Evolutionary conservation across 306 rosid genomes (phyloP).

Genomic region (Albizia julibrissin): DNA sequence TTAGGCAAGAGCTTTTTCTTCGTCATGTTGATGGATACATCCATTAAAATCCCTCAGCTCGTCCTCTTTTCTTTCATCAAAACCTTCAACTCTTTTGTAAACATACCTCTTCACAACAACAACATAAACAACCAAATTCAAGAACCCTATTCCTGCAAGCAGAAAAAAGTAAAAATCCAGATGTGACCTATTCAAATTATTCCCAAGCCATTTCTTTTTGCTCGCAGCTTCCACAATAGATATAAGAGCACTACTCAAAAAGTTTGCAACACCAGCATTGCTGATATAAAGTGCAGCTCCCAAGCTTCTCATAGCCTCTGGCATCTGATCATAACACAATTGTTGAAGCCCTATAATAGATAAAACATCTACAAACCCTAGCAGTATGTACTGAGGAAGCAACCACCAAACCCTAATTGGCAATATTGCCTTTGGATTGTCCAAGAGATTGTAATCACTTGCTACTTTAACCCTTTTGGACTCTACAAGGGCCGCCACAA

Average conservation of each 20-base stretch:
- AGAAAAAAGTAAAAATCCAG: neutral
- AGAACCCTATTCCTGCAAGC: neutral
- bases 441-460: neutral
- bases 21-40: neutral
- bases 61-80: neutral
- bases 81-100: neutral
- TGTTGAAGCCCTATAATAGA: neutral
- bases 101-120: neutral
- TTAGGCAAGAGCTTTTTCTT: neutral
- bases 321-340: neutral
- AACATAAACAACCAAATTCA: neutral
- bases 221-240: neutral
- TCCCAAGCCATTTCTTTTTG: neutral
- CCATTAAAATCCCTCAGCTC: neutral
- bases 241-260: neutral
- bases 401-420: neutral
- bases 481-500: neutral
- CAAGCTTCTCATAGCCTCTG: neutral
- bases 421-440: neutral
- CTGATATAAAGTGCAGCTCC: neutral
- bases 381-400: neutral
- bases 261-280: neutral
- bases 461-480: neutral
- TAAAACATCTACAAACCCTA: neutral
- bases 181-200: neutral